Conservation (phyloP, 176 grass and related monocot genomes). For the Triticum monococcum region DNA sequence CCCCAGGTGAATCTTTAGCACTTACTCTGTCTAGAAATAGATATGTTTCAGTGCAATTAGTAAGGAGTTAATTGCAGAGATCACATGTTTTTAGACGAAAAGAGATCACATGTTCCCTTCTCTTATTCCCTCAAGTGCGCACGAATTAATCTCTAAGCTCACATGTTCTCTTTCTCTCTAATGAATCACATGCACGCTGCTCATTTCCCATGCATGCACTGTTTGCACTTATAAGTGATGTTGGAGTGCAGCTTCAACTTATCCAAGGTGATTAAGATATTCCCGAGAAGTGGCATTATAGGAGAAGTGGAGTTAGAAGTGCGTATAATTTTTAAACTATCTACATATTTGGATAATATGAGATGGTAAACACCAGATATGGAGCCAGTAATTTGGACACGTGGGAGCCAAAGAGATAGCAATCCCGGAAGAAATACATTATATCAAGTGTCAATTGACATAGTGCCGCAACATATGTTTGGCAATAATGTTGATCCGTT, state of each 20-base stretch:
- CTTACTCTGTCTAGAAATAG: not conserved
- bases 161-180: not conserved
- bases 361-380: not conserved
- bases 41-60: not conserved
- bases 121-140: no score
- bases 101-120: not conserved
- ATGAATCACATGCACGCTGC: not conserved
- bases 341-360: not conserved
- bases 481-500: not conserved
- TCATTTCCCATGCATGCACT: not conserved
- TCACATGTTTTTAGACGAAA: no score
- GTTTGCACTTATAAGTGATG: conserved; percentile 5
- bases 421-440: not conserved
- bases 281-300: not conserved
- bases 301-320: not conserved
- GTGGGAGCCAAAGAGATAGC: not conserved
- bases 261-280: not conserved
- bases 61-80: not conserved
- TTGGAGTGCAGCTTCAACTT: not conserved
- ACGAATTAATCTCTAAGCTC: no score
- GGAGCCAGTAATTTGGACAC: not conserved
- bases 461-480: not conserved
- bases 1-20: not conserved
- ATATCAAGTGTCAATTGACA: not conserved
- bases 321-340: not conserved